phyloP scores from a whole-genome alignment of 441 rosid species.

The Geranium incanum region DNA sequence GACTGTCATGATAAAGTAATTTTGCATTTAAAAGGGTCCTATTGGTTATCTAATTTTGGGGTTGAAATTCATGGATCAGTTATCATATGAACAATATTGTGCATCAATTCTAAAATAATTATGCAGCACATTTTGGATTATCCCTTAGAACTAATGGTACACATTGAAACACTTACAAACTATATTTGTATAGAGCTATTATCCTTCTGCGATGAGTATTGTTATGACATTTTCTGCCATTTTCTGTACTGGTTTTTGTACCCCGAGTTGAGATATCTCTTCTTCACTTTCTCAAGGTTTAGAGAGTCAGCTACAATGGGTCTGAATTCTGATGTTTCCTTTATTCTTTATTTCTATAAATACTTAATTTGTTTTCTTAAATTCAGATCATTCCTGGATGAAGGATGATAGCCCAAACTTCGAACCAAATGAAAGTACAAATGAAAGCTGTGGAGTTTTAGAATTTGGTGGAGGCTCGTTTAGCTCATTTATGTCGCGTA shows the following conservation, averaged over 20 bases:
- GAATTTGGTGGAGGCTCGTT: slow-evolving; percentile 33
- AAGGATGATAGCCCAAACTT: slow-evolving; percentile 23
- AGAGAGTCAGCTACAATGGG: not conserved
- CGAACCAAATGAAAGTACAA: slow-evolving; percentile 17
- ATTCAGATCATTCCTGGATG: slow-evolving; percentile 49
- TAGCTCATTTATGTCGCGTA: slow-evolving; percentile 29
- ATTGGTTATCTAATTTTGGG: not conserved
- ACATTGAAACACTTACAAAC: not conserved
- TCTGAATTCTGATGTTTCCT: not conserved
- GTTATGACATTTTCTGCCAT: not conserved
- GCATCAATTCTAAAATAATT: not conserved
- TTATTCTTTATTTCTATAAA: not conserved
- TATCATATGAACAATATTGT: not conserved
- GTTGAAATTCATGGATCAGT: not conserved
- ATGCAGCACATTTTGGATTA: not conserved
- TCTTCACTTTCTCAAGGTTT: not conserved
- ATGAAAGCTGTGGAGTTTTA: slow-evolving; percentile 28
- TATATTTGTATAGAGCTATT: not conserved
- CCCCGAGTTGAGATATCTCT: not conserved
- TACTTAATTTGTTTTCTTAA: slow-evolving; percentile 12
- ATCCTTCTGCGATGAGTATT: not conserved
- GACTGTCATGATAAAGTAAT: not conserved
- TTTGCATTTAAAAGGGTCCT: not conserved
- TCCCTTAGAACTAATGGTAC: not conserved
- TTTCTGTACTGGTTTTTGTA: not conserved